phyloP scores from a whole-genome alignment of 2,329 filamentous ascomycete species.

The Penicillium sumatraense region DNA sequence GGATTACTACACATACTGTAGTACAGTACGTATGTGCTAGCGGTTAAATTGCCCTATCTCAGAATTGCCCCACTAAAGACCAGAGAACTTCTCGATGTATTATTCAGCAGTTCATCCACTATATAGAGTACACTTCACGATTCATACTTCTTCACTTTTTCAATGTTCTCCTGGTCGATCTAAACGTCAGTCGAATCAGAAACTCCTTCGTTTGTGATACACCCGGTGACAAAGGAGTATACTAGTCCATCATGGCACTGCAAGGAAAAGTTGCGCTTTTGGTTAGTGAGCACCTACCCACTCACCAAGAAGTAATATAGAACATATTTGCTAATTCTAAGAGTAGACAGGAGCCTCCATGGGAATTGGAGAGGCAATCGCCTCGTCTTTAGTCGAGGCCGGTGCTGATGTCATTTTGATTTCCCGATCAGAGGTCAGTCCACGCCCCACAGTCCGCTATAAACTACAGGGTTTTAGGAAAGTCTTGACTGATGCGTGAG shows the following conservation, averaged over 20 bases:
- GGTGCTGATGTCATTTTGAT: constrained; percentile 51
- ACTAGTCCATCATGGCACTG: background rate
- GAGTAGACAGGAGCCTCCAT: constrained; percentile 48
- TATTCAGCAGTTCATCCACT: background rate
- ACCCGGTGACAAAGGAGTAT: too few species aligned
- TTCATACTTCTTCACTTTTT: background rate
- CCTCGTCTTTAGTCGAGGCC: constrained; percentile 42
- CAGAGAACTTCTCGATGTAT: background rate
- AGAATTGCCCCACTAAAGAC: background rate
- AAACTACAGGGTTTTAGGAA: background rate
- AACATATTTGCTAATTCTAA: background rate
- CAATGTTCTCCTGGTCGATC: too few species aligned
- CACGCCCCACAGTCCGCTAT: constrained; percentile 4
- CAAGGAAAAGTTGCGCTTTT: constrained; percentile 1
- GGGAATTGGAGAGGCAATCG: constrained; percentile 54
- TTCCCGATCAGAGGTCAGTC: constrained; percentile 43
- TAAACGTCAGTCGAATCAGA: too few species aligned
- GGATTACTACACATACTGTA: too few species aligned
- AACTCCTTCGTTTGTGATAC: too few species aligned
- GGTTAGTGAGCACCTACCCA: background rate
- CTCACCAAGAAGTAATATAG: background rate
- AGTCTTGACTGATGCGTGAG: background rate
- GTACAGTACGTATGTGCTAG: constrained; percentile 35
- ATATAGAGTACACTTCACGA: too few species aligned
- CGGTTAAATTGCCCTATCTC: constrained; percentile 32